Base-by-base conservation (phyloP, 1,139 yeast genomes). In the Wickerhamomyces sp. region DNA sequence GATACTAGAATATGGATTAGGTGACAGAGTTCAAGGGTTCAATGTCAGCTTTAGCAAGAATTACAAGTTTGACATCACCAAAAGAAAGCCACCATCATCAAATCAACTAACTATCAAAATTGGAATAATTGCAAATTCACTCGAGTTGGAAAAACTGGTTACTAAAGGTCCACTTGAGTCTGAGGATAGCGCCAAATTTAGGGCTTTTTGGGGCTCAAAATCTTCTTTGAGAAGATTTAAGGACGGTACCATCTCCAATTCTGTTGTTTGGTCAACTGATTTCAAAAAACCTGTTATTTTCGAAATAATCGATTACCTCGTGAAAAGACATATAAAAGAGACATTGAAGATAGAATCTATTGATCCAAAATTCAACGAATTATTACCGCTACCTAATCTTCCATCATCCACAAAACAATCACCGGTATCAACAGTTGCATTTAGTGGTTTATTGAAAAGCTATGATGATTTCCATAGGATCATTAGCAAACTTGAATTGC, bases 161-260 rank as follows among this genome's bases (percentile, higher is more conserved):
- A 86, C 95, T 1, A 84, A 78, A 54, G 98, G 97, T 2, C 97
- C 97, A 4, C 76, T 78, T 37, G 77, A 76, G 36, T 77, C 73
- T 32, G 80, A 76, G 35, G 80, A 73, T 25, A 79, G 82, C 7
- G 59, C 68, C 8, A 70, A 73, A 40, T 92, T 94, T 65, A 76
- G 87, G 51, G 68, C 78, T 5, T 90, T 92, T 58, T 94, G 98
- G 99, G 97, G 97, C 4, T 59, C 74, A 13, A 81, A 77, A 51
- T 81, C 95, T 0, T 88, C 95, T 14, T 70, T 92, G 44, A 78
- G 99, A 67, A 76, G 95, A 58, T 94, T 90, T 65, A 83, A 81
- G 58, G 96, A 90, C 60, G 97, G 97, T 25, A 70, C 82, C 4
- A 88, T 94, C 46, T 81, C 78, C 47, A 94, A 92, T 61, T 84